Base-by-base conservation (phyloP, 495 filamentous ascomycete genomes). In the Jackrogersella minutella region DNA sequence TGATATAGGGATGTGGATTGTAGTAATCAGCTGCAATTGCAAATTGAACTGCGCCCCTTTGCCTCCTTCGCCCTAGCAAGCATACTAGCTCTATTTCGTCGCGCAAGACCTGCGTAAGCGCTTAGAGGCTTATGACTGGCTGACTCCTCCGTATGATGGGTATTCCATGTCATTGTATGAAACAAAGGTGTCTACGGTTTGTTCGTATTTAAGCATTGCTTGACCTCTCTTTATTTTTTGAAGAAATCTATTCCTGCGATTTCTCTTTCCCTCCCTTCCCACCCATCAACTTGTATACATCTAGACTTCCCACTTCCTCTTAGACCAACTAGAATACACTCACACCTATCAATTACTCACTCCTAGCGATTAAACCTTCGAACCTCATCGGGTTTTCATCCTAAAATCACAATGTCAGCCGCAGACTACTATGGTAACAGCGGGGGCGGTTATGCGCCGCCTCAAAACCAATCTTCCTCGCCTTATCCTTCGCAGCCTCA, bases 361-460 rank as follows among this genome's bases (percentile, higher is more conserved):
- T 21, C 24, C 21, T 22, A 8, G 49, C 30, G 28, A 52, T 31
- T 3, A n/a, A n/a, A 22, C 17, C 16, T n/a, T 52, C 17, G 1
- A 5, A 33, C 11, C 47, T 36, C 16, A 36, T n/a, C 31, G 36
- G 11, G 17, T 22, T 37, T 33, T 33, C 6, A 64, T 39, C 41
- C 44, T 33, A 14, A 61, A 39, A 44, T 41, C 44, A 75, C 3
- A 10, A 79, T 79, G 77, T 75, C 77, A 16, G 70, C 64, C 11
- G 54, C 68, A 43, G 75, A 78, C 26, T 79, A 78, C 54, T 79
- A 78, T 67, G 68, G 70, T 1, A 70, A 63, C 24, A 62, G 46
- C 33, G 58, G 66, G 16, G 68, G 64, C 14, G 66, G 63, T 40
- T 74, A 75, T 30, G 64, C 69, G 17, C 70, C 64, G 5, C 60